Evolutionary conservation across 495 filamentous ascomycete species (phyloP).

Genomic region (Hyaloscypha finlandica): DNA sequence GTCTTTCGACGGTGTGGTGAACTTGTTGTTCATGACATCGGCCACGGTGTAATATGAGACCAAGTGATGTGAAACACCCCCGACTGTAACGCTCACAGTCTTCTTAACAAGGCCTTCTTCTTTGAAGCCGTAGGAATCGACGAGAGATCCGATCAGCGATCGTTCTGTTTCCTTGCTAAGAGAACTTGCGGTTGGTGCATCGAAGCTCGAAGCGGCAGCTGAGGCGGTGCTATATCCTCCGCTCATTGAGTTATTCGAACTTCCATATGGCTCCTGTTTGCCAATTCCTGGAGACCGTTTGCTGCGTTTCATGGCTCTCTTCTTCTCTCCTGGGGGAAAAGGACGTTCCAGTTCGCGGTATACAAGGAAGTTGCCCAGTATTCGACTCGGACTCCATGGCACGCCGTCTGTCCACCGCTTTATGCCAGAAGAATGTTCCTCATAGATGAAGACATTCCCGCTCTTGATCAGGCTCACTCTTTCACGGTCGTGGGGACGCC

Average conservation of each 20-base stretch:
- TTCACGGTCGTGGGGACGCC: conserved; percentile 85
- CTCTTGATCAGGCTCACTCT: conserved; percentile 72
- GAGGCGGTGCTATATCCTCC: conserved; percentile 34
- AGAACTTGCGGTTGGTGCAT: conserved; percentile 37
- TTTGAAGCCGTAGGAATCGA: conserved; percentile 88
- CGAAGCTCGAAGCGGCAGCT: conserved; percentile 38
- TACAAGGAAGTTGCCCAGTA: conserved; percentile 84
- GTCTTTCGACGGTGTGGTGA: conserved; percentile 64
- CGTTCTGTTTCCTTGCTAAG: conserved; percentile 54
- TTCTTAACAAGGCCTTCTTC: conserved; percentile 85
- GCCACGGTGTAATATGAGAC: conserved; percentile 86
- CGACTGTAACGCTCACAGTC: conserved; percentile 77
- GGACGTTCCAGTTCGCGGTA: conserved; percentile 85
- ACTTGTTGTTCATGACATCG: conserved; percentile 63
- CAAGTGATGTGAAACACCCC: conserved; percentile 73
- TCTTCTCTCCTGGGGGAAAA: conserved; percentile 87
- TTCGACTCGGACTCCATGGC: conserved; percentile 88
- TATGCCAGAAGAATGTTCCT: conserved; percentile 84
- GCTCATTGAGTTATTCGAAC: conserved; percentile 14
- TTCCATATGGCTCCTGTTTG: conserved; percentile 27
- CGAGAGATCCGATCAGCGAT: conserved; percentile 74
- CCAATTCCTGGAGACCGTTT: conserved; percentile 34
- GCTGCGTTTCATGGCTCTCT: conserved; percentile 75
- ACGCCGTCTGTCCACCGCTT: conserved; percentile 94
- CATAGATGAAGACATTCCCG: conserved; percentile 87